Evolutionary conservation across 108 stramenopile species (phyloP), one percentile per base, ranked within the genome.

Genomic region (Seminavis robusta): DNA sequence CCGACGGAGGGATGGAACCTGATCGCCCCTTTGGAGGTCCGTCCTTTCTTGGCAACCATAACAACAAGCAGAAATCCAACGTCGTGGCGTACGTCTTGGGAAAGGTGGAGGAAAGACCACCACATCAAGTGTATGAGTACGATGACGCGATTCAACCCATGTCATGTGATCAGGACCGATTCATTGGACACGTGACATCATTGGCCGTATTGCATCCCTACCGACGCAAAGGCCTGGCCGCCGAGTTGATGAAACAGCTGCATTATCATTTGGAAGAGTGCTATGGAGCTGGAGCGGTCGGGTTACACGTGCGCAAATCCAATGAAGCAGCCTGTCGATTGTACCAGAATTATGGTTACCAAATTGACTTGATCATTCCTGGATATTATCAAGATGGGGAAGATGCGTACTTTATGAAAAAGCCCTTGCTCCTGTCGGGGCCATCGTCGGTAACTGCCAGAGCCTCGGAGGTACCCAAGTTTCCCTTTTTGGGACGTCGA

Each of bases 381-480:
- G 17, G 38, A 26, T 94, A 94, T 66, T 94, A 94, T 65, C 82
- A 87, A 51, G 94, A 94, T 69, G 90, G 94, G 26, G 94, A 94
- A 69, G 90, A 90, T 76, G 94, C 87, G 5, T 94, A 84, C 66
- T 86, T 86, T 43, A 94, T 94, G 94, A 73, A 61, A 44, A 84
- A 83, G 73, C 37, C 61, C 27, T 63, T 92, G 59, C 17, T n/a
- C n/a, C n/a, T n/a, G n/a, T n/a, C n/a, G n/a, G n/a, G n/a, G n/a
- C n/a, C n/a, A n/a, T n/a, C n/a, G n/a, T n/a, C n/a, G n/a, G n/a
- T n/a, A n/a, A n/a, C n/a, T n/a, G n/a, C n/a, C n/a, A n/a, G n/a
- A n/a, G n/a, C n/a, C n/a, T n/a, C n/a, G n/a, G n/a, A n/a, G n/a
- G n/a, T n/a, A n/a, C n/a, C n/a, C n/a, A n/a, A n/a, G n/a, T n/a